phyloP scores from a whole-genome alignment of 176 grass and related monocot genomes.

The Cenchrus fungigraminus region DNA sequence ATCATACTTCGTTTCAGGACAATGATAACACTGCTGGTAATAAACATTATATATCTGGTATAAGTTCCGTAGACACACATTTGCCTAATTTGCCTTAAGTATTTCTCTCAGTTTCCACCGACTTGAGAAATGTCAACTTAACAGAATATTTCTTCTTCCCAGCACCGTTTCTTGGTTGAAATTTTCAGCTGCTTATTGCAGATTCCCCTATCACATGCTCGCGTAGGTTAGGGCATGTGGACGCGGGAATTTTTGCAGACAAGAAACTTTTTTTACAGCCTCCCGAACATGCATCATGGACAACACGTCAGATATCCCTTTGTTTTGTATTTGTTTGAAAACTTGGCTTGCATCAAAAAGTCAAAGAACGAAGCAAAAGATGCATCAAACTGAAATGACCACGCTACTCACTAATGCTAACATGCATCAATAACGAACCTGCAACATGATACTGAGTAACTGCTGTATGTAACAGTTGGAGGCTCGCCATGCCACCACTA shows the following conservation, averaged over 20 bases:
- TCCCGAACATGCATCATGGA: slow-evolving; percentile 37
- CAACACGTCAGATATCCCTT: slow-evolving; percentile 9
- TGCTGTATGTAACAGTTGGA: not conserved
- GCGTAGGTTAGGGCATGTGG: slow-evolving; percentile 39
- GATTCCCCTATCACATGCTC: slow-evolving; percentile 46
- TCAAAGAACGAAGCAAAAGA: slow-evolving; percentile 27
- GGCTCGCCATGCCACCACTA: not conserved
- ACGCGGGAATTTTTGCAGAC: slow-evolving; percentile 6
- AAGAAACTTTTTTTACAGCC: slow-evolving; percentile 14
- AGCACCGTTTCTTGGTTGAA: slow-evolving; percentile 8
- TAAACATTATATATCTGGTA: too few relatives aligned
- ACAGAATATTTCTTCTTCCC: not conserved
- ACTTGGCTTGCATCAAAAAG: slow-evolving; percentile 32
- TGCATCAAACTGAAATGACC: not conserved
- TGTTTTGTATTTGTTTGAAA: slow-evolving; percentile 44
- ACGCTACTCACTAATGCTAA: not conserved
- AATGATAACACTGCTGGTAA: too few relatives aligned
- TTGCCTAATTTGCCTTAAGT: too few relatives aligned
- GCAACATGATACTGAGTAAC: not conserved
- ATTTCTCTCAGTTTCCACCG: slow-evolving; percentile 21
- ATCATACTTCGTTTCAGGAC: too few relatives aligned
- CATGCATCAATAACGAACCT: not conserved
- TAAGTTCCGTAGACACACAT: too few relatives aligned
- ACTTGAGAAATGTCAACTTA: not conserved
- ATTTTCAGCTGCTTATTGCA: not conserved